Evolutionary conservation across 2,329 filamentous ascomycete species (phyloP), one percentile per base, ranked within the genome.

Genomic region (Alternaria arbusti): DNA sequence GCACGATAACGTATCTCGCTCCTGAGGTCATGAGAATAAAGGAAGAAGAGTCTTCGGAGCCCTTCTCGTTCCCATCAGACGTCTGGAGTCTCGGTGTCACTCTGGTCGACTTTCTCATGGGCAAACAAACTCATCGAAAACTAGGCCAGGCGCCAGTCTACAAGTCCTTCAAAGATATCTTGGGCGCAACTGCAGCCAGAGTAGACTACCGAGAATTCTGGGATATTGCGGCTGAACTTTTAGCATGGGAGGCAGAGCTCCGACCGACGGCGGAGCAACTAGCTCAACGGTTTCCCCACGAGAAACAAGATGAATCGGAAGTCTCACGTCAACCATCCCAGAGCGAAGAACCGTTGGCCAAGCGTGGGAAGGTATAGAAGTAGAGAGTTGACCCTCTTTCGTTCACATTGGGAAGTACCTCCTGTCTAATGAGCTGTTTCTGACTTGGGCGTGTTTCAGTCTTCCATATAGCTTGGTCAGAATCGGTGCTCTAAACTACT

Each of bases 211-310:
- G 13, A n/a, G 32, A 5, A 36, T 36, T 36, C 32, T 36, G 32
- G 32, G 32, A 36, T 36, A 36, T 36, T 36, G 32, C 32, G 32
- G 1, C 30, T 13, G 52, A 55, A 44, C 28, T 55, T 5, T 43
- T 55, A 43, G 52, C 52, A 26, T 55, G 52, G 52, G 36, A 55
- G 40, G 23, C 52, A 43, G 52, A 55, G 22, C 20, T 43, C 25
- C 52, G 52, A 55, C 52, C 52, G 32, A 55, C 52, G 30, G 52
- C 52, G 25, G 43, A 43, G 30, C 30, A 55, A 55, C 20, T 55
- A 13, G 52, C 32, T 44, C 30, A 43, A 55, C 52, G 52, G 15
- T 40, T 55, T 36, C 13, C 32, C 32, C 32, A 36, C 23, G 17
- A 30, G 23, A 36, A 55, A 17, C 52, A 44, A 55, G 17, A 28